Evolutionary conservation across 192 early-diverging fungal species (phyloP), one percentile per base, ranked within the genome.

Genomic region (Dispira simplex): DNA sequence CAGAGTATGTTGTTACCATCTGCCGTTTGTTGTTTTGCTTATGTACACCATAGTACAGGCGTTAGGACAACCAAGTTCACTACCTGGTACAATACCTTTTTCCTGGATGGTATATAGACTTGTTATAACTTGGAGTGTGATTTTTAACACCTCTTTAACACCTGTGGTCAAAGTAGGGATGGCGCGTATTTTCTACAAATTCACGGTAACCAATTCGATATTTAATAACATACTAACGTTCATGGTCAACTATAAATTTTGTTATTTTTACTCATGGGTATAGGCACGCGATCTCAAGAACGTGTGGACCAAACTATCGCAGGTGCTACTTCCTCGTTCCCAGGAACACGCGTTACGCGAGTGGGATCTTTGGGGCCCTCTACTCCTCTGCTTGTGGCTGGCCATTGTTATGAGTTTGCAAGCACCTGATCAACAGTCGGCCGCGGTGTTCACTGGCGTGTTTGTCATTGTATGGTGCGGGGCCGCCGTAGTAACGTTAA

Each of bases 341-440:
- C 70, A 70, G 63, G 68, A 73, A 51, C 68, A 74, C 46, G 67
- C 71, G 16, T 62, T 75, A 12, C 64, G 68, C 53, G 64, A 72
- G 71, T 90, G 92, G 94, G 93, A 95, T 73, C 75, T 93, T 11
- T 97, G 95, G 95, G 95, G 95, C 23, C 95, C 95, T 39, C 76
- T 98, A 51, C 78, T 98, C 63, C 85, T 98, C 64, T 98, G 95
- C 64, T 77, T 98, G 49, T 77, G 82, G 11, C 74, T 98, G 62
- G 93, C 95, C 1, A 81, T 93, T 47, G 87, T 85, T 4, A 76
- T 98, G 77, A 85, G 83, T 70, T 70, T 90, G 43, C 78, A 80
- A 55, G 92, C 92, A 25, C 82, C 85, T 8, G 44, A 53, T 25
- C 83, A 84, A 62, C 95, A 98, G 78, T 81, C 84, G 21, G 82